Base-by-base conservation (phyloP, 2,329 filamentous ascomycete genomes). In the Arthrobotrys iridis region DNA sequence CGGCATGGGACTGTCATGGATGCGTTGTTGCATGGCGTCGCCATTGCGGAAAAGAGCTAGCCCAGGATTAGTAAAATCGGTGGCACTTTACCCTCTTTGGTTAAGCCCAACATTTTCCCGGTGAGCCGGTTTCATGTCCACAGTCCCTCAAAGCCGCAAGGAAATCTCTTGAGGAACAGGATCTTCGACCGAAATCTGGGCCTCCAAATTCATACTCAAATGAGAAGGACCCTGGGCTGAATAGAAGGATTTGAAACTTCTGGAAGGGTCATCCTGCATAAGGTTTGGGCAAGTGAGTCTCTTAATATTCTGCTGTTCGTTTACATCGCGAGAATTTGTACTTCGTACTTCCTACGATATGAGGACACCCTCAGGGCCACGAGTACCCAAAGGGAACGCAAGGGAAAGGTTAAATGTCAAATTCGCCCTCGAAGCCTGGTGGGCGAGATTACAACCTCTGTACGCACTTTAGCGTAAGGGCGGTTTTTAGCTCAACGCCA, bases 51-150 rank as follows among this genome's bases (percentile, higher is more conserved):
- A 67, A 59, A 64, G 50, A 58, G 58, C 48, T 65, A 52, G 67
- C 20, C 37, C 41, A 30, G 26, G 20, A 22, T 52, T 10, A n/a
- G 13, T 20, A 22, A 28, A 48, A 58, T 65, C 46, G 63, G 10
- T 52, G 40, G 45, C 28, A 67, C 71, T 40, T 67, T 63, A 15
- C 71, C 71, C 24, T 48, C 68, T 68, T 33, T 46, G 58, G 63
- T 62, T 30, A 68, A 75, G 71, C 57, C 48, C 48, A 50, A 75
- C 40, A 75, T 75, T 75, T 41, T 75, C 71, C 71, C 71, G 71
- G 41, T 18, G 46, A 68, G 71, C 71, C 71, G 71, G 71, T 75
- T 75, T 75, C 71, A 75, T 35, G 63, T 67, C 64, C 57, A 68
- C 48, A 37, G 63, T 63, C 71, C 67, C 67, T 60, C 46, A 46